Base-by-base conservation (phyloP, 2,329 filamentous ascomycete species). In the Ascochyta koolunga region DNA sequence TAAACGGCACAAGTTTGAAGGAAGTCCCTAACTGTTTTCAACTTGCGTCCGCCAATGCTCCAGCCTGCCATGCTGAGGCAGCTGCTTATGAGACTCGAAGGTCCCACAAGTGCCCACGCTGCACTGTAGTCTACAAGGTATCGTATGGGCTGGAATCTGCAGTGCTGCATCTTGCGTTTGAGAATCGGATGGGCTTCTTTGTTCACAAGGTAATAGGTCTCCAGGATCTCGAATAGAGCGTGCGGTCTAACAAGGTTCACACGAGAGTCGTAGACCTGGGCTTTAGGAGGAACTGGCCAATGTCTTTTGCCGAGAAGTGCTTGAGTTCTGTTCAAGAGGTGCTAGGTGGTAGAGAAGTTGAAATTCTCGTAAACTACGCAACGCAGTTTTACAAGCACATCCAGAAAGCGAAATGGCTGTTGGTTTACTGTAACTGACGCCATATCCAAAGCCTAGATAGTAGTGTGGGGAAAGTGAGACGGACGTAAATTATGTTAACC, bases 61-160 rank as follows among this genome's bases (percentile, higher is more conserved):
- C 21, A 29, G 21, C 40, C 36, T 27, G 42, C 25, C 18, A 58
- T 11, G 27, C 58, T 47, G 16, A 53, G 36, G n/a, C 48, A 58
- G 51, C 39, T 33, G 38, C 27, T 37, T 25, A 60, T 38, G 15
- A 35, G 10, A 45, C 43, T 46, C 5, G 2, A 19, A 42, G 16
- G 2, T 31, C 1, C 10, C 32, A 60, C 16, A 29, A 56, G 40
- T 38, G 58, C 58, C 31, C 35, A 54, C 33, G 58, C 54, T 48
- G 40, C 54, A 45, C 51, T 54, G 29, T 51, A 54, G 25, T 61
- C 52, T n/a, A 56, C 49, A 27, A 58, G 39, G 50, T 61, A 61
- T 40, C 51, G 58, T 31, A 54, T 3, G 35, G 49, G 58, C 43
- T 54, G 49, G 15, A 13, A 6, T 24, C 25, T 58, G 44, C 19